A percentile compares a stretch with the other conserved stretches of the same genome.
Evolutionary conservation across 1,284 basidiomycete species (phyloP).

Genomic region (Vanrija sp.): DNA sequence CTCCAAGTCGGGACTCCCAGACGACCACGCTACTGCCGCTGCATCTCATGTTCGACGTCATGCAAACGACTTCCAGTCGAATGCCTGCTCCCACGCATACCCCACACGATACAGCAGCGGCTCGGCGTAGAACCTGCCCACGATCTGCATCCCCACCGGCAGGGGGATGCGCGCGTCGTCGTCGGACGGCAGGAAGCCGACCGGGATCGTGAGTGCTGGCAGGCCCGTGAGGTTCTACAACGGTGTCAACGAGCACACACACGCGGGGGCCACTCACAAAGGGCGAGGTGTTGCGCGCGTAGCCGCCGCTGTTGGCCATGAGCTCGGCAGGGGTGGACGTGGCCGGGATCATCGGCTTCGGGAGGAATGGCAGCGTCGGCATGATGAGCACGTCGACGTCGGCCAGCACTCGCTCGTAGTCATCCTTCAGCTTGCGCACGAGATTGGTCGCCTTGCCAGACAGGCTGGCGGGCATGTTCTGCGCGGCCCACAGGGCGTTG

Average conservation of each 20-base stretch:
- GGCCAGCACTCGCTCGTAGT: slow-evolving; percentile 49
- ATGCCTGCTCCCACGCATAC: slow-evolving; percentile 43
- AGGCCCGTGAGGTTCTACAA: slow-evolving; percentile 39
- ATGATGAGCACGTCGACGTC: slow-evolving; percentile 52
- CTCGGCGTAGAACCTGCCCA: slow-evolving; percentile 42
- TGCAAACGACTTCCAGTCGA: slow-evolving; percentile 35
- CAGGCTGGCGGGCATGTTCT: slow-evolving; percentile 23
- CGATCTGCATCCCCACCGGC: slow-evolving; percentile 49
- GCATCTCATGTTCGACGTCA: neutral
- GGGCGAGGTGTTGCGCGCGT: slow-evolving; percentile 29
- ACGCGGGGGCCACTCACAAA: slow-evolving; percentile 19
- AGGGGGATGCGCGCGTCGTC: slow-evolving; percentile 37
- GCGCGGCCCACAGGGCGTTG: slow-evolving; percentile 26
- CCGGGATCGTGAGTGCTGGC: slow-evolving; percentile 44
- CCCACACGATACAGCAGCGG: slow-evolving; percentile 44
- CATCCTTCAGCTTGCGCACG: slow-evolving; percentile 50
- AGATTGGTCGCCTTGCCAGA: slow-evolving; percentile 31
- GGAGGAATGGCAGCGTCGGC: slow-evolving; percentile 47
- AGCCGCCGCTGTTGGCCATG: slow-evolving; percentile 25
- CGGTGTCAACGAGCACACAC: neutral
- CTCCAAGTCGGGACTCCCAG: no score
- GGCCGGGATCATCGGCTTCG: slow-evolving; percentile 12
- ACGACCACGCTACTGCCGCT: no score
- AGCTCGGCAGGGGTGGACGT: slow-evolving; percentile 10
- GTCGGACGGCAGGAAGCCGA: slow-evolving; percentile 39